Conservation (phyloP, 805 yeast genomes). For the Saccharomyces paradoxus region DNA sequence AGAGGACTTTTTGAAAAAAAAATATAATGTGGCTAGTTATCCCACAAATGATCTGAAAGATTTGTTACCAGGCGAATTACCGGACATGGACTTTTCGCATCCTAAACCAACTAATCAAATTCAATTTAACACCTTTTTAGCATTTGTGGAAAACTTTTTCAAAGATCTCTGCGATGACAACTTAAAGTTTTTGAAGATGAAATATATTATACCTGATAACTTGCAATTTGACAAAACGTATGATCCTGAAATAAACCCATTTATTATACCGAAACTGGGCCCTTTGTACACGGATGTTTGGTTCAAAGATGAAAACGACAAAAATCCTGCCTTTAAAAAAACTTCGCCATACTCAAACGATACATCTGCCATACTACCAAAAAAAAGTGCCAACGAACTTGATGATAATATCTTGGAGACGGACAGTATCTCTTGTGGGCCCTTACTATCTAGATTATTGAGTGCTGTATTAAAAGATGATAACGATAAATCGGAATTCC, state of each 20-base stretch:
- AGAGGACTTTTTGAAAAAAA: constrained; percentile 61
- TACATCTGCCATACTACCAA: constrained; percentile 40
- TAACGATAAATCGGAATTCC: constrained; percentile 4
- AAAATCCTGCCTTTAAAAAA: constrained; percentile 29
- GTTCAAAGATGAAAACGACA: constrained; percentile 69
- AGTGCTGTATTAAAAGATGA: constrained; percentile 57
- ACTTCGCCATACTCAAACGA: constrained; percentile 44
- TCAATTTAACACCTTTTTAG: constrained; percentile 78
- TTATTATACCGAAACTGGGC: constrained; percentile 77
- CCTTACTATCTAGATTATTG: constrained; percentile 72
- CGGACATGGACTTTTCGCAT: constrained; percentile 76
- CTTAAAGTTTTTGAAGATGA: constrained; percentile 57
- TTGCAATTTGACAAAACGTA: constrained; percentile 36
- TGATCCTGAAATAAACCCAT: constrained; percentile 66
- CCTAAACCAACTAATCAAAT: constrained; percentile 85
- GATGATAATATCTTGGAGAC: constrained; percentile 57
- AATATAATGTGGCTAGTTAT: constrained; percentile 83
- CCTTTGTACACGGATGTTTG: constrained; percentile 74
- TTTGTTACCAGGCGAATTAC: constrained; percentile 79
- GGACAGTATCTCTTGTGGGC: constrained; percentile 81
- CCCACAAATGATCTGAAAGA: constrained; percentile 71
- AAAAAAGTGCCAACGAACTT: constrained; percentile 46
- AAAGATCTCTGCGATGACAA: constrained; percentile 76
- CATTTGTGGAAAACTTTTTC: constrained; percentile 79
- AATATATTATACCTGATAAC: constrained; percentile 46